These are phyloP conservation scores for Helenozyma rhizophorensis DNA, from an alignment of 805 yeast genomes.

Conservation along the genomic window DNA sequence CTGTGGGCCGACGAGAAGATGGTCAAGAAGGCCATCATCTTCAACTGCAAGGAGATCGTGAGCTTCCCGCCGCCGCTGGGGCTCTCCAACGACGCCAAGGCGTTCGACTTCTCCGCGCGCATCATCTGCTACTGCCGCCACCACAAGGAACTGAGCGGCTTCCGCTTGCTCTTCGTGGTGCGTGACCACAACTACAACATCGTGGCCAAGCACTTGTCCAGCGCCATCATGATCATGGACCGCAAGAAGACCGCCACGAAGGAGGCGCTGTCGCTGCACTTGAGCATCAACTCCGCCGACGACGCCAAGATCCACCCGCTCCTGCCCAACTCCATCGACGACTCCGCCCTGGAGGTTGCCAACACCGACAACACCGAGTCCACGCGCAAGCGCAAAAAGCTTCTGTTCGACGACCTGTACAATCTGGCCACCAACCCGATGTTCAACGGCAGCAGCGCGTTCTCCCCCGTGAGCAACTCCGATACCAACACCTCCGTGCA, in stretches of 20 bases:
- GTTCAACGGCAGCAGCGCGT: conserved; percentile 35
- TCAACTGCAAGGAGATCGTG: conserved; percentile 86
- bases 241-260: conserved; percentile 61
- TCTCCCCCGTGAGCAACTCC: conserved; percentile 44
- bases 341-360: conserved; percentile 51
- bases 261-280: conserved; percentile 3
- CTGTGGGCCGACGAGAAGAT: conserved; percentile 72
- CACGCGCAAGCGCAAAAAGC: conserved; percentile 46
- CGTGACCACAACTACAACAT: conserved; percentile 57
- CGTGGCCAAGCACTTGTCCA: conserved; percentile 67
- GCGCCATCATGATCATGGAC: conserved; percentile 88
- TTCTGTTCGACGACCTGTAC: conserved; percentile 43
- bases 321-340: conserved; percentile 63
- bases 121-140: conserved; percentile 95
- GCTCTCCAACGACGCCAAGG: conserved; percentile 30
- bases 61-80: conserved; percentile 61
- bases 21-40: conserved; percentile 78
- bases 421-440: conserved; percentile 31
- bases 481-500: conserved; percentile 35
- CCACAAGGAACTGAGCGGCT: conserved; percentile 85
- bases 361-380: conserved; percentile 31
- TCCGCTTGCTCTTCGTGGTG: conserved; percentile 64
- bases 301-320: conserved; percentile 32
- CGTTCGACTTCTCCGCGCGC: conserved; percentile 58
- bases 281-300: conserved; percentile 1